These are phyloP conservation scores for Murraya paniculata DNA, from an alignment of 345 rosid genomes.

Conservation along the genomic window DNA sequence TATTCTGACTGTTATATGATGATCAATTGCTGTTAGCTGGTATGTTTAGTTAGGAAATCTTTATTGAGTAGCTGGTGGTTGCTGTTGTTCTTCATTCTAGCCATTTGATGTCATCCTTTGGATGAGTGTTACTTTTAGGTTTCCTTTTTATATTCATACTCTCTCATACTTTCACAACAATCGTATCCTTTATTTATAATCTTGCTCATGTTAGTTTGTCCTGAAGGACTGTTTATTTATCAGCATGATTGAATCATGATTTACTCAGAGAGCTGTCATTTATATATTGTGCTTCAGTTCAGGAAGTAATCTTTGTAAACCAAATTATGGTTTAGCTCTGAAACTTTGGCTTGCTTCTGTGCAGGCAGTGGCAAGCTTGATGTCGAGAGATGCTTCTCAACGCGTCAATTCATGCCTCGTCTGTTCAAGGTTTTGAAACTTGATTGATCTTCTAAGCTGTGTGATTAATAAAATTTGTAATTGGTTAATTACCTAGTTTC, in stretches of 20 bases:
- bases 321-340: conserved; percentile 8
- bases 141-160: not conserved
- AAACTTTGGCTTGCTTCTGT: conserved; percentile 16
- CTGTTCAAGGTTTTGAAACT: conserved; percentile 64
- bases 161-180: not conserved
- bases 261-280: not conserved
- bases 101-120: not conserved
- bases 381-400: conserved; percentile 79
- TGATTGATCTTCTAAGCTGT: conserved; percentile 2
- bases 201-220: not conserved
- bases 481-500: not conserved
- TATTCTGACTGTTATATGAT: not conserved
- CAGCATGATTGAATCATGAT: not conserved
- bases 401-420: conserved; percentile 70
- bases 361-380: conserved; percentile 82
- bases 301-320: not conserved
- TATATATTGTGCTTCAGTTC: not conserved
- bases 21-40: not conserved
- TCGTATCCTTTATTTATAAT: not conserved
- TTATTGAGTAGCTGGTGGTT: not conserved
- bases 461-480: not conserved
- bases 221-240: not conserved
- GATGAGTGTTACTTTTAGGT: not conserved
- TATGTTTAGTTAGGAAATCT: not conserved
- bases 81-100: not conserved